phyloP scores from a whole-genome alignment of 352 stramenopile species.

The Phytophthora nicotianae region DNA sequence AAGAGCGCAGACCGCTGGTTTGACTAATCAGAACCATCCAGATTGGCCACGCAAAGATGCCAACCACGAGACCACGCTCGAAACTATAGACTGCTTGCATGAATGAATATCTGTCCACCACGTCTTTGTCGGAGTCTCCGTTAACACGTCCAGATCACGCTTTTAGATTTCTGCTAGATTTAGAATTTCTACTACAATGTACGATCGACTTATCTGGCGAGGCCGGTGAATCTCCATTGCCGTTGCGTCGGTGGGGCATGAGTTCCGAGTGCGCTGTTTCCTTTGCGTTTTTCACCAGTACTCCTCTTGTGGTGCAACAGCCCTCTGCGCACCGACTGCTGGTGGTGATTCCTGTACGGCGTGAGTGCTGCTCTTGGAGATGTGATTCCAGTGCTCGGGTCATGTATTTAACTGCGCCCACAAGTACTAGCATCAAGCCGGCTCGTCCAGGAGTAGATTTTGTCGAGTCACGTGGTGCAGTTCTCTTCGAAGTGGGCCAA shows the following conservation, averaged over 20 bases:
- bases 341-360: slow-evolving; percentile 30
- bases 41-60: not conserved
- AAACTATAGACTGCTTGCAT: slow-evolving; percentile 6
- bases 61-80: slow-evolving; percentile 12
- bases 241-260: slow-evolving; percentile 16
- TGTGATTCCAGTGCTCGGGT: slow-evolving; percentile 16
- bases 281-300: slow-evolving; percentile 23
- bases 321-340: slow-evolving; percentile 15
- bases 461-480: slow-evolving; percentile 24
- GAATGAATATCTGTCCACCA: not conserved
- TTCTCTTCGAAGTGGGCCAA: slow-evolving; percentile 30
- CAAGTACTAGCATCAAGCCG: slow-evolving; percentile 8
- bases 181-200: no score
- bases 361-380: slow-evolving; percentile 23
- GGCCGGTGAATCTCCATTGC: not conserved
- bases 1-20: slow-evolving; percentile 68
- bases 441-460: slow-evolving; percentile 33
- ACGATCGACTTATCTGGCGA: no score
- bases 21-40: slow-evolving; percentile 41
- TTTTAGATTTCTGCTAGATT: not conserved
- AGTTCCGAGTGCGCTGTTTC: slow-evolving; percentile 21
- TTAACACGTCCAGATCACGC: slow-evolving; percentile 15
- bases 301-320: slow-evolving; percentile 29
- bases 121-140: not conserved
- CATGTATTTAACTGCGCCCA: slow-evolving; percentile 20